Base-by-base conservation (phyloP, 805 yeast species). In the Teunomyces cretensis region DNA sequence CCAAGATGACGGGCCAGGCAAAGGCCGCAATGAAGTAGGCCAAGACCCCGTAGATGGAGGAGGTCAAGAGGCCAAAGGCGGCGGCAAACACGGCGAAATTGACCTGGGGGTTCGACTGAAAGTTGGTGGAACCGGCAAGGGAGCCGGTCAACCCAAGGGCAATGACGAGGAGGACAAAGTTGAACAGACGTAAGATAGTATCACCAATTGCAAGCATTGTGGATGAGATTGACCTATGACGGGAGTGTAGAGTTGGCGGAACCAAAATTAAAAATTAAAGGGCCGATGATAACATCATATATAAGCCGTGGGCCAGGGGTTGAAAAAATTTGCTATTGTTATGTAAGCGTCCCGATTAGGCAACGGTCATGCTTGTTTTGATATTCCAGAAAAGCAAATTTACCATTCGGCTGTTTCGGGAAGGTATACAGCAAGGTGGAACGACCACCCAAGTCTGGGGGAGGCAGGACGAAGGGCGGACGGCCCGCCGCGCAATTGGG, bases 81-180 rank as follows among this genome's bases (percentile, higher is more conserved):
- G 95, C 83, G 31, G 96, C 82, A 65, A 94, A 94, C 47, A 94
- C 81, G 52, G 78, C 85, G 68, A 86, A 90, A 76, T 89, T 90
- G 53, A 94, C 95, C 70, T 94, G 94, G 40, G 96, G 83, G 63
- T 79, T 74, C 56, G 62, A 61, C 60, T 79, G 82, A 46, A 46
- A 43, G 32, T 59, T 56, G 30, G 79, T 70, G 50, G 86, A 78
- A 49, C 88, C 87, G 47, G 88, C 84, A 59, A 92, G 80, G n/a
- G 94, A 85, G 55, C 90, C 96, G 53, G 94, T 80, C 60, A 92
- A 77, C 66, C 97, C 99, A 51, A 94, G 80, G 45, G 83, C 79
- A 60, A 91, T 80, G 48, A 83, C 82, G 52, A 90, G 78, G 70
- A 88, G 83, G 58, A 81, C 72, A 60, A 91, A 85, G 76, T 88